A percentile compares a stretch with the other conserved stretches of the same genome.
These are phyloP conservation scores for Neotropicomus parvogracilis DNA, from an alignment of 1,284 basidiomycete species.

Conservation along the genomic window DNA sequence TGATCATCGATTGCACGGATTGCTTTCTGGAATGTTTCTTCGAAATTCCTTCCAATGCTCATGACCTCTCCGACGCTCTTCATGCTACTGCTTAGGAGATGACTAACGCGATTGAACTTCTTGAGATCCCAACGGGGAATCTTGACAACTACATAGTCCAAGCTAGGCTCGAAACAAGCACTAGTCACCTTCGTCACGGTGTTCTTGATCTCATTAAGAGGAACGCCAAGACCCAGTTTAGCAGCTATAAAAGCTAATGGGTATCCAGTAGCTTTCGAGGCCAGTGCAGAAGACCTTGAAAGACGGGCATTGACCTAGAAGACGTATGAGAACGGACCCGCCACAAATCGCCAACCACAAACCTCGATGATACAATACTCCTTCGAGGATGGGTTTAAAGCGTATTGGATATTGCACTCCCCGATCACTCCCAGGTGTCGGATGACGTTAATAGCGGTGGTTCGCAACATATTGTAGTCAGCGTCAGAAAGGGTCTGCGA, in stretches of 20 bases:
- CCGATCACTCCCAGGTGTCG: slow-evolving; percentile 96
- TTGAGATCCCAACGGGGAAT: slow-evolving; percentile 99
- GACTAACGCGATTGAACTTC: slow-evolving; percentile 93
- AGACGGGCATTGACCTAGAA: slow-evolving; percentile 93
- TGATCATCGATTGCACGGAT: slow-evolving; percentile 95
- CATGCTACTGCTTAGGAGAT: slow-evolving; percentile 89
- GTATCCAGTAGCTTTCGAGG: slow-evolving; percentile 98
- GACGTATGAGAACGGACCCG: slow-evolving; percentile 1
- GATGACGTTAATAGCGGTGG: slow-evolving; percentile 97
- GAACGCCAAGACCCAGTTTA: slow-evolving; percentile 94
- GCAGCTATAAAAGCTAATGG: slow-evolving; percentile 98
- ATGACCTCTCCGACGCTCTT: slow-evolving; percentile 99
- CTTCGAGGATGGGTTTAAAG: slow-evolving; percentile 90
- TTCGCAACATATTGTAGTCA: slow-evolving; percentile 98
- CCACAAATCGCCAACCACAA: slow-evolving; percentile 11
- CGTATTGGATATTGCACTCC: slow-evolving; percentile 99
- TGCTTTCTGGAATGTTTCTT: slow-evolving; percentile 98
- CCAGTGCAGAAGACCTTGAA: slow-evolving; percentile 95
- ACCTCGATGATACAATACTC: slow-evolving; percentile 99
- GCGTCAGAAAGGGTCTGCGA: slow-evolving; percentile 97
- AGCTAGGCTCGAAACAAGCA: slow-evolving; percentile 96
- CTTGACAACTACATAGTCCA: slow-evolving; percentile 98
- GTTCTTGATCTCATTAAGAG: slow-evolving; percentile 97
- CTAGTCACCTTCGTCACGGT: slow-evolving; percentile 94
- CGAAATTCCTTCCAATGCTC: slow-evolving; percentile 97